phyloP scores from a whole-genome alignment of 164 flowering plant species.

The Vitis vinifera region ASM3070453v1 NC_081814.1:4175001-4175500 shows the following conservation, averaged over 20 bases:
- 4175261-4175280: too few species aligned
- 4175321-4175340: slow-evolving; percentile 50
- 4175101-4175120: slow-evolving; percentile 7
- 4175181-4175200: slow-evolving; percentile 37
- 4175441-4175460: slow-evolving; percentile 72
- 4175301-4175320: slow-evolving; percentile 36
- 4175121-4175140: slow-evolving; percentile 31
- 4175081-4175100: slow-evolving; percentile 10
- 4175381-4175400: slow-evolving; percentile 40
- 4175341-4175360: slow-evolving; percentile 56
- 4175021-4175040: slow-evolving; percentile 23
- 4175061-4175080: slow-evolving; percentile 34
- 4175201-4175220: slow-evolving; percentile 15
- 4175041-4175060: slow-evolving; percentile 45
- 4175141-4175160: slow-evolving; percentile 34
- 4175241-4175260: too few species aligned
- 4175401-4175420: slow-evolving; percentile 50
- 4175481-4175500: slow-evolving; percentile 51
- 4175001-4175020: slow-evolving; percentile 17
- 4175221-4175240: too few species aligned
- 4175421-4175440: slow-evolving; percentile 44
- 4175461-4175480: slow-evolving; percentile 51
- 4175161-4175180: slow-evolving; percentile 36
- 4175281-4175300: slow-evolving; percentile 60
- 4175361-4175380: slow-evolving; percentile 34